A percentile compares a stretch with the other conserved stretches of the same genome.
Conservation (phyloP, 495 filamentous ascomycete genomes). For the Choiromyces venosus region DNA sequence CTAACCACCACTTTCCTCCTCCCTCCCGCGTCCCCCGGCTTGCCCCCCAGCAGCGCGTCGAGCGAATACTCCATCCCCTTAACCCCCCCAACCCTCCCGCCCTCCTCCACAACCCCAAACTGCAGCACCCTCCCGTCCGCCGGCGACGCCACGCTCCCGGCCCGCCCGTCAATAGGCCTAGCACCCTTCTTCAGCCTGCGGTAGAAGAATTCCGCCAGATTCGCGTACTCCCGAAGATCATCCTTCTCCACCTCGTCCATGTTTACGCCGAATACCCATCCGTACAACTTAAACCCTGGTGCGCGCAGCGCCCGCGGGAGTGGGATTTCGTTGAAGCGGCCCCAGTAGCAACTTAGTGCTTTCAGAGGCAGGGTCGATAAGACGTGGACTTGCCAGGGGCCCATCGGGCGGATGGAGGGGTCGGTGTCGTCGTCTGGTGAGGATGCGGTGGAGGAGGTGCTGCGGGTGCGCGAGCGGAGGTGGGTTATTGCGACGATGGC, state of each 20-base stretch:
- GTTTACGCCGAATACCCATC: constrained; percentile 83
- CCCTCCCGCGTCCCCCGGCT: constrained; percentile 10
- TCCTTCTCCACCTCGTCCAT: constrained; percentile 79
- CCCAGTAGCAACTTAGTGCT: constrained; percentile 87
- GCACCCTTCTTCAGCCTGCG: constrained; percentile 82
- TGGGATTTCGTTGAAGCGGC: constrained; percentile 85
- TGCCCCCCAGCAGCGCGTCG: constrained; percentile 74
- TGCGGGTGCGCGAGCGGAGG: constrained; percentile 54
- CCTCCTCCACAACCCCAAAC: constrained; percentile 82
- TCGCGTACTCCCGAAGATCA: constrained; percentile 82
- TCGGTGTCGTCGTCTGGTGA: not conserved
- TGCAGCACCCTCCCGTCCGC: constrained; percentile 87
- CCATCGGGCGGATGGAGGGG: constrained; percentile 21
- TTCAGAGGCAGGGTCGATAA: constrained; percentile 96
- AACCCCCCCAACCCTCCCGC: constrained; percentile 88
- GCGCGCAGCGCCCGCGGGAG: constrained; percentile 86
- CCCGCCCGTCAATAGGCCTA: constrained; percentile 78
- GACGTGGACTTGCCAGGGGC: constrained; percentile 76
- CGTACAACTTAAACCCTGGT: constrained; percentile 93
- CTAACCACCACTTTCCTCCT: constrained; percentile 11
- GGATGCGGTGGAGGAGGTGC: not conserved
- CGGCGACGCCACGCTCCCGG: constrained; percentile 72
- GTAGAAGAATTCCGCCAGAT: constrained; percentile 96
- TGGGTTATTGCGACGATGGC: constrained; percentile 78
- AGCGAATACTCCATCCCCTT: constrained; percentile 98